Evolutionary conservation across 768 basidiomycete genomes (phyloP).

Genomic region (Scleroderma citrinum): DNA sequence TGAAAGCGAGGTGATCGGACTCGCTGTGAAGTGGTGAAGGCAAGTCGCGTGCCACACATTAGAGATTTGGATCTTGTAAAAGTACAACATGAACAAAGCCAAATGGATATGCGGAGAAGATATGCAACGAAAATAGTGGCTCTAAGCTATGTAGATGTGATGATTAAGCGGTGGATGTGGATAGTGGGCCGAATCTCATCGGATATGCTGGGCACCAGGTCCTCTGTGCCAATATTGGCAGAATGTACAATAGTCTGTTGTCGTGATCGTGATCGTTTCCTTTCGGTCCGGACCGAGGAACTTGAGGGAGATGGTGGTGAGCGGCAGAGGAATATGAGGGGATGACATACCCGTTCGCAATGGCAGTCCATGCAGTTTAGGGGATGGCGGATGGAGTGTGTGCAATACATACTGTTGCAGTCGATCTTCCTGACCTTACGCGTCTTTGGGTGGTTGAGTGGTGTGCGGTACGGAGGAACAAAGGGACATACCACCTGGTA

Average conservation of each 20-base stretch:
- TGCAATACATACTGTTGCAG: constrained; percentile 32
- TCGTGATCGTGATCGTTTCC: constrained; percentile 51
- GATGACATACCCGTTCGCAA: constrained; percentile 38
- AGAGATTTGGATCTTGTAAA: not conserved
- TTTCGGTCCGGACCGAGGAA: constrained; percentile 65
- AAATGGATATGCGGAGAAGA: constrained; percentile 10
- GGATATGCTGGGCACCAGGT: constrained; percentile 33
- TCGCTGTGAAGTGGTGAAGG: constrained; percentile 68
- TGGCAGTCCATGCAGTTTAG: constrained; percentile 36
- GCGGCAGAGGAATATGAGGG: not conserved
- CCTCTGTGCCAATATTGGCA: constrained; percentile 57
- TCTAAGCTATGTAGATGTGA: constrained; percentile 21
- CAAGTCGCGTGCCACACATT: constrained; percentile 7
- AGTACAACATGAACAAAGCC: constrained; percentile 4
- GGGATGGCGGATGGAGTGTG: constrained; percentile 35
- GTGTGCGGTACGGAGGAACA: constrained; percentile 26
- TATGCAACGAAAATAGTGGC: constrained; percentile 17
- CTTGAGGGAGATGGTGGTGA: constrained; percentile 30
- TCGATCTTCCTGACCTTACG: constrained; percentile 31
- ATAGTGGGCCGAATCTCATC: constrained; percentile 11
- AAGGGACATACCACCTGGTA: constrained; percentile 58
- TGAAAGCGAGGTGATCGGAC: constrained; percentile 75
- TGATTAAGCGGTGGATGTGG: not conserved
- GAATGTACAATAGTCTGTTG: constrained; percentile 47
- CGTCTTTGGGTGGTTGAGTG: constrained; percentile 22